phyloP scores from a whole-genome alignment of 352 stramenopile species.

The Phytophthora ramorum region DNA sequence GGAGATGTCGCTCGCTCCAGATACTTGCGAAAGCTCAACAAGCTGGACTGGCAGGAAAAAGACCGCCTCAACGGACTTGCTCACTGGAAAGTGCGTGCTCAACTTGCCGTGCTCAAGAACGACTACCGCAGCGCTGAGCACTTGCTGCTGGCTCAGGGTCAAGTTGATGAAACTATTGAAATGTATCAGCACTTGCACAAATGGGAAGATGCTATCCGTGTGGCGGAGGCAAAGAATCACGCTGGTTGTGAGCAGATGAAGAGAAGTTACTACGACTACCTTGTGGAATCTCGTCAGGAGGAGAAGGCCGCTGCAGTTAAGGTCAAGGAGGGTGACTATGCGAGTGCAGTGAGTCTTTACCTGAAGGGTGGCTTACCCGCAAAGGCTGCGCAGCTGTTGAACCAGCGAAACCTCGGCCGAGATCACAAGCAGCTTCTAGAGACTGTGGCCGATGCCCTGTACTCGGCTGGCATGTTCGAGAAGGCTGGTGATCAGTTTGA shows the following conservation, averaged over 20 bases:
- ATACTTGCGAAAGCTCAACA: conserved; percentile 92
- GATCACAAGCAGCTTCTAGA: conserved; percentile 91
- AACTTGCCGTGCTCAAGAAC: conserved; percentile 88
- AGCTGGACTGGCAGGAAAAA: conserved; percentile 85
- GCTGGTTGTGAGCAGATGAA: conserved; percentile 88
- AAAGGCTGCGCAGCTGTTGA: conserved; percentile 90
- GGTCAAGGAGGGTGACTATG: conserved; percentile 92
- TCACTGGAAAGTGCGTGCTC: conserved; percentile 89
- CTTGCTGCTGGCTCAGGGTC: conserved; percentile 90
- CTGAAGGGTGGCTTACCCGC: conserved; percentile 93
- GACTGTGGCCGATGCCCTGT: conserved; percentile 90
- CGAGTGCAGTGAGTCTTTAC: conserved; percentile 92
- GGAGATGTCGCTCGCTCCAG: conserved; percentile 90
- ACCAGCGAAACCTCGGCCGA: conserved; percentile 85
- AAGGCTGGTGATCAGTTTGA: conserved; percentile 96
- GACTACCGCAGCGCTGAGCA: conserved; percentile 92
- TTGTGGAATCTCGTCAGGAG: conserved; percentile 93
- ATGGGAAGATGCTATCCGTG: conserved; percentile 94
- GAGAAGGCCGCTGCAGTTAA: conserved; percentile 93
- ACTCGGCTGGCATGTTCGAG: conserved; percentile 91
- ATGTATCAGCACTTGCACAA: conserved; percentile 96
- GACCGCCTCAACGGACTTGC: conserved; percentile 79
- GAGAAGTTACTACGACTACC: conserved; percentile 92
- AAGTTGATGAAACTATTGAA: conserved; percentile 93
- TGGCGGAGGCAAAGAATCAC: conserved; percentile 90